Evolutionary conservation across 768 basidiomycete genomes (phyloP).

Genomic region (Boletus edulis): DNA sequence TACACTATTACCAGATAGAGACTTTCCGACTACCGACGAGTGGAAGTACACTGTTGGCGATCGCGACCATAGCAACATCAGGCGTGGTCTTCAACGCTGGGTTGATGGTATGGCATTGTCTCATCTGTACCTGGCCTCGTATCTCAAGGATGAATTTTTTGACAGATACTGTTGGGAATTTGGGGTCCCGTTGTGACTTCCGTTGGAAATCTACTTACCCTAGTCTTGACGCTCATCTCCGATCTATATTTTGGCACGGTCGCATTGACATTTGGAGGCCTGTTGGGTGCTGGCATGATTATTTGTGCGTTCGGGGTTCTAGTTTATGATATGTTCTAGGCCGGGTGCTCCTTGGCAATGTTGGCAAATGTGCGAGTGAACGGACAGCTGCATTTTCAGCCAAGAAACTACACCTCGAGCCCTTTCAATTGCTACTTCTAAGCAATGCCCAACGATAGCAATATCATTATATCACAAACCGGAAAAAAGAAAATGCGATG

Average conservation of each 20-base stretch:
- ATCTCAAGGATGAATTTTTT: conserved; percentile 3
- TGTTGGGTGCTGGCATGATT: conserved; percentile 77
- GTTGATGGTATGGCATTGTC: conserved; percentile 60
- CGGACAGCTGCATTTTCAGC: background rate
- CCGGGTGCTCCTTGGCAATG: background rate
- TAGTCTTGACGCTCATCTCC: conserved; percentile 80
- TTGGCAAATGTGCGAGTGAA: background rate
- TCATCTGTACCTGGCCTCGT: background rate
- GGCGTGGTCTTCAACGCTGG: conserved; percentile 85
- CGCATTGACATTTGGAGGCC: conserved; percentile 65
- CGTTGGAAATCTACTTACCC: conserved; percentile 92
- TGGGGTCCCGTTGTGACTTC: conserved; percentile 89
- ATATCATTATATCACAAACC: conserved; percentile 43
- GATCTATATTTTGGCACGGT: conserved; percentile 73
- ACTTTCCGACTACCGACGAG: conserved; percentile 63
- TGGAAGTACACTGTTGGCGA: conserved; percentile 42
- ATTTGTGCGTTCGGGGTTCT: conserved; percentile 81
- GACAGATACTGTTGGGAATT: conserved; percentile 71
- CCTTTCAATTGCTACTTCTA: background rate
- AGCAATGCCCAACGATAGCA: conserved; percentile 23
- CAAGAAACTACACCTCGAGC: background rate
- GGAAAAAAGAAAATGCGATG: conserved; percentile 33
- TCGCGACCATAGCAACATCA: conserved; percentile 64
- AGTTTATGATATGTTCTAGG: conserved; percentile 62
- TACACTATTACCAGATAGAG: conserved; percentile 67